Percentiles rank a stretch among this genome's conserved stretches.
phyloP scores from a whole-genome alignment of 768 basidiomycete species.

The Polyporus arcularius region DNA sequence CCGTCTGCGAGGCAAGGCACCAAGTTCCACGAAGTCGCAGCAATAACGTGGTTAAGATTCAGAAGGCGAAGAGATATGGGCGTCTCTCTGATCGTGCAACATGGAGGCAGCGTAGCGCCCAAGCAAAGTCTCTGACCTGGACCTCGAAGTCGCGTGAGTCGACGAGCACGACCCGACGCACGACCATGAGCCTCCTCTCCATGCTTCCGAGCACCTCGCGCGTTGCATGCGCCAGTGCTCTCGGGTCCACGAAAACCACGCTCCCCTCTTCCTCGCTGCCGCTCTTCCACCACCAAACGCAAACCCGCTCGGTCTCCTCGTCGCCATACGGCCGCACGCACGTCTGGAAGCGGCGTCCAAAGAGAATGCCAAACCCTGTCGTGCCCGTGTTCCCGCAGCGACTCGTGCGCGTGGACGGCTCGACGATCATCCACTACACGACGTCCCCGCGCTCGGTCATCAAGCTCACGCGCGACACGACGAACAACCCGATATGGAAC shows the following conservation, averaged over 20 bases:
- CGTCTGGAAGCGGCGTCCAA: constrained; percentile 70
- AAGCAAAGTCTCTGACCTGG: too few species aligned
- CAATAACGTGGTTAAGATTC: too few species aligned
- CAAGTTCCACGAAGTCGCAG: too few species aligned
- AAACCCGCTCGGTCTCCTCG: constrained; percentile 53
- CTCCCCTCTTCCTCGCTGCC: not conserved
- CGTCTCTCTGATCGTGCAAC: too few species aligned
- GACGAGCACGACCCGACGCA: not conserved
- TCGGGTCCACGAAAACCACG: not conserved
- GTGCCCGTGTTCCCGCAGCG: constrained; percentile 86
- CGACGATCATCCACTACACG: constrained; percentile 84
- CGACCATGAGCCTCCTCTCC: constrained; percentile 8
- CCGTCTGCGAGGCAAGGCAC: too few species aligned
- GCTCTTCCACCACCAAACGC: constrained; percentile 5
- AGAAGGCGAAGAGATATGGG: too few species aligned
- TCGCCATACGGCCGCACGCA: constrained; percentile 87
- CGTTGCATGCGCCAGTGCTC: not conserved
- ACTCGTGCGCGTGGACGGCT: constrained; percentile 86
- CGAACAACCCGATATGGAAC: constrained; percentile 89
- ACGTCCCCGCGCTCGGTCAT: constrained; percentile 82
- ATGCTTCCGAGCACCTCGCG: not conserved
- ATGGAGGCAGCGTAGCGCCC: too few species aligned
- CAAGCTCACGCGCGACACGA: constrained; percentile 82
- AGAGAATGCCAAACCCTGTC: constrained; percentile 75
- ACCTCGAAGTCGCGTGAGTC: too few species aligned